Percentiles rank a stretch among this genome's conserved stretches.
Evolutionary conservation across 2,329 filamentous ascomycete genomes (phyloP).

Genomic region (Trichoderma brevicompactum): DNA sequence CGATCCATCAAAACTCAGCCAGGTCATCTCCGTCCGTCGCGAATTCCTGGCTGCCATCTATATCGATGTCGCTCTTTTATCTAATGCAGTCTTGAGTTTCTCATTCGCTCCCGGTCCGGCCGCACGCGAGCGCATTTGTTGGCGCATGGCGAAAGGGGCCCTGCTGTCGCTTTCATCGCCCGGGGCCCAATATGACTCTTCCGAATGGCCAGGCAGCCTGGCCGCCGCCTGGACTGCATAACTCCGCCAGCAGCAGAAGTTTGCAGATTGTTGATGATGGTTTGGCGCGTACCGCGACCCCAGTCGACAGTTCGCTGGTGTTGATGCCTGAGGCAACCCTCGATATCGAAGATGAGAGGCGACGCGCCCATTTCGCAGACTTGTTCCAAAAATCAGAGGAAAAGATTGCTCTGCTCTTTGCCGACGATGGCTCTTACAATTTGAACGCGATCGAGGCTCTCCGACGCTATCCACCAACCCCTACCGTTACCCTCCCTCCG

Average conservation of each 20-base stretch:
- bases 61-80: conserved; percentile 55
- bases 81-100: conserved; percentile 55
- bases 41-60: conserved; percentile 54
- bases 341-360: conserved; percentile 69
- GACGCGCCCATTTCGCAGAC: conserved; percentile 75
- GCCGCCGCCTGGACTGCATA: conserved; percentile 60
- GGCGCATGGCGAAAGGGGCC: conserved; percentile 62
- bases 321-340: conserved; percentile 65
- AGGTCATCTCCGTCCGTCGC: conserved; percentile 47
- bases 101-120: conserved; percentile 52
- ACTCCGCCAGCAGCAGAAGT: conserved; percentile 53
- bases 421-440: conserved; percentile 59
- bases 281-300: conserved; percentile 55
- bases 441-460: conserved; percentile 58
- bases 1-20: conserved; percentile 58
- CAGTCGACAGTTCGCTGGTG: conserved; percentile 53
- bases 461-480: conserved; percentile 47
- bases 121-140: conserved; percentile 56
- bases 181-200: conserved; percentile 65
- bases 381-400: conserved; percentile 78
- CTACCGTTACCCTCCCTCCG: conserved; percentile 53
- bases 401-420: conserved; percentile 77
- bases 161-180: conserved; percentile 54
- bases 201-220: conserved; percentile 68
- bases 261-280: conserved; percentile 66